A percentile compares a stretch with the other conserved stretches of the same genome.
Evolutionary conservation across 208 protist genomes (phyloP).

Genomic region (Crithidia fasciculata): DNA sequence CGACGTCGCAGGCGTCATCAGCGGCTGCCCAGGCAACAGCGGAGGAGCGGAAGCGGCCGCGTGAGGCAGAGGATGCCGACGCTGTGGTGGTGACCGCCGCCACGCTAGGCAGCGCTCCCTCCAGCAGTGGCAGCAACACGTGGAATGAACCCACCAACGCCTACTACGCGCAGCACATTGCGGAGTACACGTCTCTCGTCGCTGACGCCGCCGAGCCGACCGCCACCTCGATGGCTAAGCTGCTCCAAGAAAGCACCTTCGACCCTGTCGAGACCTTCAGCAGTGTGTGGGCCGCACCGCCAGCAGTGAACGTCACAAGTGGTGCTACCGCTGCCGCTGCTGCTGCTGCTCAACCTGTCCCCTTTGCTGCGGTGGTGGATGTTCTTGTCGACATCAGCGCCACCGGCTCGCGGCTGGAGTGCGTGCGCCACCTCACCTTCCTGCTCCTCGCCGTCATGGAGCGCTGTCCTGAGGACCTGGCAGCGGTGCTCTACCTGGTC

Average conservation of each 20-base stretch:
- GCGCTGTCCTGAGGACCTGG: slow-evolving; percentile 87
- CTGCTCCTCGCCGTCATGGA: slow-evolving; percentile 88
- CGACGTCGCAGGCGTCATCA: background rate
- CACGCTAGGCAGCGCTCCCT: background rate
- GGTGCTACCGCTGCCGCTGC: background rate
- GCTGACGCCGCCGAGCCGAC: slow-evolving; percentile 36
- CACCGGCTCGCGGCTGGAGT: slow-evolving; percentile 87
- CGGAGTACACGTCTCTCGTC: slow-evolving; percentile 34
- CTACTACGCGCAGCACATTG: slow-evolving; percentile 26
- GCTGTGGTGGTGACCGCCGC: background rate
- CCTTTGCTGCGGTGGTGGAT: slow-evolving; percentile 81
- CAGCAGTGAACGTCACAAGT: background rate
- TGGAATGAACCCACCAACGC: slow-evolving; percentile 25
- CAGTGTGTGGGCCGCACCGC: slow-evolving; percentile 53
- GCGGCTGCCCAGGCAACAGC: background rate
- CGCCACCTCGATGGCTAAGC: slow-evolving; percentile 79
- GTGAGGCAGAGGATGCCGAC: slow-evolving; percentile 13
- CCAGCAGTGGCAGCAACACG: background rate
- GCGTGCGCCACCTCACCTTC: slow-evolving; percentile 83
- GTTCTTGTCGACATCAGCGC: slow-evolving; percentile 85
- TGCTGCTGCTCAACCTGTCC: slow-evolving; percentile 32
- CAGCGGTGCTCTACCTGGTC: slow-evolving; percentile 93
- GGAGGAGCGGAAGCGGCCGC: slow-evolving; percentile 17
- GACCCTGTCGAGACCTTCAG: slow-evolving; percentile 41
- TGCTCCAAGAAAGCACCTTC: slow-evolving; percentile 58